phyloP scores from a whole-genome alignment of 495 filamentous ascomycete genomes.

The Aspergillus bridgeri region DNA sequence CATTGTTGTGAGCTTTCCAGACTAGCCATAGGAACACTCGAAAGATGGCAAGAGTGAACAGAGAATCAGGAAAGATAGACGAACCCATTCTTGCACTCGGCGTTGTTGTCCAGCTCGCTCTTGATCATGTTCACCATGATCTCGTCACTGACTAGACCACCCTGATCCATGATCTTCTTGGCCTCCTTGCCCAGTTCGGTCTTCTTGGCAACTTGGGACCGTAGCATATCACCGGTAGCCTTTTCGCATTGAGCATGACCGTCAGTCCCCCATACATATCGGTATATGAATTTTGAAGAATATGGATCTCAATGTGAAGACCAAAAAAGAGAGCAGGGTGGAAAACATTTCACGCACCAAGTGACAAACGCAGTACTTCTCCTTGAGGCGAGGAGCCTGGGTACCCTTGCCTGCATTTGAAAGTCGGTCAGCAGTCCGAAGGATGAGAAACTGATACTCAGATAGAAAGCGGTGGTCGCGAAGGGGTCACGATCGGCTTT shows the following conservation, averaged over 20 bases:
- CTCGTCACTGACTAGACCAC: slow-evolving; percentile 95
- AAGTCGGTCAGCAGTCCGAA: slow-evolving; percentile 25
- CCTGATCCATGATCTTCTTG: slow-evolving; percentile 99
- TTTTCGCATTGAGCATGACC: slow-evolving; percentile 31
- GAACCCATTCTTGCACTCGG: slow-evolving; percentile 90
- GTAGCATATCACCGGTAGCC: slow-evolving; percentile 99
- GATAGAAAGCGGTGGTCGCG: slow-evolving; percentile 1
- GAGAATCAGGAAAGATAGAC: slow-evolving; percentile 7
- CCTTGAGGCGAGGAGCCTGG: slow-evolving; percentile 95
- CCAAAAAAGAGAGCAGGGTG: not conserved
- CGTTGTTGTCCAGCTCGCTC: slow-evolving; percentile 88
- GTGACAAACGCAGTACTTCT: slow-evolving; percentile 94
- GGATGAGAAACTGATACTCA: slow-evolving; percentile 14
- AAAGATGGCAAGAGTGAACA: not conserved
- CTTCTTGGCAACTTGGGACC: slow-evolving; percentile 97
- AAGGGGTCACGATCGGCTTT: not conserved
- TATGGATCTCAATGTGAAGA: not conserved
- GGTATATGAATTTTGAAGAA: not conserved
- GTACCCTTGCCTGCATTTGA: slow-evolving; percentile 85
- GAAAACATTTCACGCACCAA: slow-evolving; percentile 59
- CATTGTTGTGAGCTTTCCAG: slow-evolving; percentile 17
- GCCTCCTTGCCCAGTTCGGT: slow-evolving; percentile 90
- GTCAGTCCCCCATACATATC: not conserved
- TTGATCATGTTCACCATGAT: slow-evolving; percentile 99
- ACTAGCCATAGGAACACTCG: not conserved